These are phyloP conservation scores for Curvularia verruculosa DNA, from an alignment of 2,329 filamentous ascomycete species.

Conservation along the genomic window DNA sequence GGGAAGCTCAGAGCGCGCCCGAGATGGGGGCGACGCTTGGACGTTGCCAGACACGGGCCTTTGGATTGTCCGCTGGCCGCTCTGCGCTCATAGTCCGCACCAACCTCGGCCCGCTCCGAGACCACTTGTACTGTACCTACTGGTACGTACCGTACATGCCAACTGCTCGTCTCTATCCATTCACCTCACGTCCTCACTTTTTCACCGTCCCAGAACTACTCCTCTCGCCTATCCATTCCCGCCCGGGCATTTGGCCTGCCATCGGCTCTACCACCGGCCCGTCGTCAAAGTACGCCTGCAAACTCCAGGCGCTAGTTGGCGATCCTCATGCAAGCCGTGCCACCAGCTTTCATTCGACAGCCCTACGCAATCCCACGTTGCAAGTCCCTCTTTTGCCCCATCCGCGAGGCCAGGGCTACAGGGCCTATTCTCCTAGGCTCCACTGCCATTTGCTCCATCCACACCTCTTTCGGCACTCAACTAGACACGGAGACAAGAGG, in stretches of 20 bases:
- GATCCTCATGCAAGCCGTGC: slow-evolving; percentile 27
- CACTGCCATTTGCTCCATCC: not conserved
- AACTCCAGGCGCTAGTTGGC: slow-evolving; percentile 15
- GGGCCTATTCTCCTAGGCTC: not conserved
- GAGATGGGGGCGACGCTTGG: slow-evolving; percentile 13
- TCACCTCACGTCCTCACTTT: not conserved
- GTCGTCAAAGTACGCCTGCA: slow-evolving; percentile 11
- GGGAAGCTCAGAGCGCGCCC: slow-evolving; percentile 4
- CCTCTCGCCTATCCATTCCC: not conserved
- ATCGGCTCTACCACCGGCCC: not conserved
- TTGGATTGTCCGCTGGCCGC: not conserved
- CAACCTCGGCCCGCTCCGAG: slow-evolving; percentile 12
- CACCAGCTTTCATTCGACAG: slow-evolving; percentile 34
- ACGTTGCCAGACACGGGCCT: slow-evolving; percentile 7
- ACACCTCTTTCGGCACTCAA: not conserved
- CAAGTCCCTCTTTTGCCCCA: slow-evolving; percentile 35
- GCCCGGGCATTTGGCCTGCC: not conserved
- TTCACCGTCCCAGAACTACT: not conserved
- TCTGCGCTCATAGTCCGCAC: not conserved
- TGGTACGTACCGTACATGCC: no score
- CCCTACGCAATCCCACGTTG: slow-evolving; percentile 26
- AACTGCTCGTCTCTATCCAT: no score
- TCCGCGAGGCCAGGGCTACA: slow-evolving; percentile 19
- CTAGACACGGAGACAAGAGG: not conserved
- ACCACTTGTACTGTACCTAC: no score